These are phyloP conservation scores for Alternaria dauci DNA, from an alignment of 2,329 filamentous ascomycete genomes.

Conservation along the genomic window DNA sequence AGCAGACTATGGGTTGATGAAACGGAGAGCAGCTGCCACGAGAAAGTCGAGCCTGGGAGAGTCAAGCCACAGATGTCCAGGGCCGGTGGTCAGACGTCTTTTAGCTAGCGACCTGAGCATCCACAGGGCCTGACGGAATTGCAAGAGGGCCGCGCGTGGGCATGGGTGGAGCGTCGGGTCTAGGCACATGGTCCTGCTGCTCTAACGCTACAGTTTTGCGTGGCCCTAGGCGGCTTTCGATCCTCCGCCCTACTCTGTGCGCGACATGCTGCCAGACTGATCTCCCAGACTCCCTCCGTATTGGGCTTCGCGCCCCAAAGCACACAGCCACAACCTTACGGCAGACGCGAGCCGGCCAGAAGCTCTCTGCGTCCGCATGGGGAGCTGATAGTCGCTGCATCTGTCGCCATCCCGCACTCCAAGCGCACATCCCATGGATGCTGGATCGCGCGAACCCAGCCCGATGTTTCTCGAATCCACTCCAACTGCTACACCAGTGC, in stretches of 20 bases:
- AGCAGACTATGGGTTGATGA: conserved; percentile 39
- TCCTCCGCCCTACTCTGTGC: conserved; percentile 25
- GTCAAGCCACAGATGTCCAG: conserved; percentile 47
- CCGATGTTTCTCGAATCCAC: conserved; percentile 45
- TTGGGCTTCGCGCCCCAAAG: conserved; percentile 11
- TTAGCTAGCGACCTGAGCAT: conserved; percentile 45
- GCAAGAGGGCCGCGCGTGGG: conserved; percentile 37
- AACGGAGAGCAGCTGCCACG: conserved; percentile 47
- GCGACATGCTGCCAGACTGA: conserved; percentile 20
- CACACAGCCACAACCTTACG: conserved; percentile 50
- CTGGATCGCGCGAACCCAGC: conserved; percentile 35
- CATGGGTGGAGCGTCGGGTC: conserved; percentile 35
- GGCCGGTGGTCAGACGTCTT: conserved; percentile 47
- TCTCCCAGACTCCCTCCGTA: conserved; percentile 25
- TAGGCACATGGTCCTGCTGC: conserved; percentile 32
- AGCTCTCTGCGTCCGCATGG: conserved; percentile 32
- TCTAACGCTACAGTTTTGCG: conserved; percentile 33
- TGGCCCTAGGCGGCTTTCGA: conserved; percentile 21
- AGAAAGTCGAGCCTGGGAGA: conserved; percentile 27
- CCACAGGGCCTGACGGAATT: conserved; percentile 30
- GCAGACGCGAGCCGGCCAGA: conserved; percentile 37
- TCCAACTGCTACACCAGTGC: conserved; percentile 28
- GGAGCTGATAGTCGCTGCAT: conserved; percentile 47
- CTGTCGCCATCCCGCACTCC: conserved; percentile 36
- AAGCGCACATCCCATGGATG: conserved; percentile 30